These are phyloP conservation scores for Colletotrichum euphorbiae DNA, from an alignment of 2,329 filamentous ascomycete genomes.

Conservation along the genomic window DNA sequence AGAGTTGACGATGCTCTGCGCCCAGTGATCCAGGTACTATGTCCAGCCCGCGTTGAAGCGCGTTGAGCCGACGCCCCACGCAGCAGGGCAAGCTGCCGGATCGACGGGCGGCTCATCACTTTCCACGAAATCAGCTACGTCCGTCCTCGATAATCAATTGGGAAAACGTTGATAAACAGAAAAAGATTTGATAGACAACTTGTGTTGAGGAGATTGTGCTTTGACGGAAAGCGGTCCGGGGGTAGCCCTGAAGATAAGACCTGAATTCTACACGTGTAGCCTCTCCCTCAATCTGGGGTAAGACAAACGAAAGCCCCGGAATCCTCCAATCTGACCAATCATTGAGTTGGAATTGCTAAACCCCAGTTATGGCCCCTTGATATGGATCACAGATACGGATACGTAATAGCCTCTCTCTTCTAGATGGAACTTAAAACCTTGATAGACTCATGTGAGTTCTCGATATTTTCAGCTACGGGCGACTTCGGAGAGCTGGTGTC, in stretches of 20 bases:
- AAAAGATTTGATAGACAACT: background rate
- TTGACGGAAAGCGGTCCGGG: constrained; percentile 28
- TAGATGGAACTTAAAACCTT: constrained; percentile 14
- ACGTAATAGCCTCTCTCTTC: constrained; percentile 30
- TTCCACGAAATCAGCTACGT: constrained; percentile 8
- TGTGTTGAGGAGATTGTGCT: constrained; percentile 9
- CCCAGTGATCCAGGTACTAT: background rate
- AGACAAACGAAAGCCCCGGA: constrained; percentile 29
- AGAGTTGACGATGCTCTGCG: constrained; percentile 4
- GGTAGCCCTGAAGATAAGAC: constrained; percentile 30
- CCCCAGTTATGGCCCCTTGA: constrained; percentile 12
- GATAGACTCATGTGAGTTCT: constrained; percentile 5
- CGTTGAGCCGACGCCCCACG: constrained; percentile 36
- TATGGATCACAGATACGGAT: constrained; percentile 28
- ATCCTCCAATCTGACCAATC: constrained; percentile 27
- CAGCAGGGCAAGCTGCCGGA: constrained; percentile 34
- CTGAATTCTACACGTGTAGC: too few relatives aligned
- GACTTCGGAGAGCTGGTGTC: background rate
- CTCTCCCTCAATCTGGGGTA: constrained; percentile 36
- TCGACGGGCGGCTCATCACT: constrained; percentile 34
- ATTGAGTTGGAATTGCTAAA: constrained; percentile 23
- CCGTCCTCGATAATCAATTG: background rate
- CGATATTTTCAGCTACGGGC: background rate
- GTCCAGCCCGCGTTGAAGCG: constrained; percentile 34
- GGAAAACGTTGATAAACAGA: background rate